These are phyloP conservation scores for Ganoderma meredithae DNA, from an alignment of 1,284 basidiomycete genomes.

Conservation along the genomic window DNA sequence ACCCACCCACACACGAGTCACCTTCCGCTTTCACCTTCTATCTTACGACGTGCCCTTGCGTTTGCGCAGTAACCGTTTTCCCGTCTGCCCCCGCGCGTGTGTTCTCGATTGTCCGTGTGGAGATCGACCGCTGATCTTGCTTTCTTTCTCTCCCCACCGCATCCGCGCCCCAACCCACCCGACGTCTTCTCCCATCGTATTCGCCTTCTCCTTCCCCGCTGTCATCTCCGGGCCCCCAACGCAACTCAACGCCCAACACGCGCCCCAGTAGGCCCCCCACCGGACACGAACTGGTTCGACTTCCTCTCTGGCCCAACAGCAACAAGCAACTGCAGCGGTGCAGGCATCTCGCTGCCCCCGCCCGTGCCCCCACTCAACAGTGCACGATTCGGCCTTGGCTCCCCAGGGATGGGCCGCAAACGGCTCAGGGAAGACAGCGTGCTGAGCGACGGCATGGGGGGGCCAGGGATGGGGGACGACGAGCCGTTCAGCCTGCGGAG, in stretches of 20 bases:
- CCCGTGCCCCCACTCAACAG: conserved; percentile 36
- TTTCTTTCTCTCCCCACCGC: not conserved
- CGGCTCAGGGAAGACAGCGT: conserved; percentile 34
- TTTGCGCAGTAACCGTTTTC: conserved; percentile 4
- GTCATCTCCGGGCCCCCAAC: not conserved
- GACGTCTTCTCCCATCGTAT: conserved; percentile 1
- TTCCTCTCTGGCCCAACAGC: conserved; percentile 30
- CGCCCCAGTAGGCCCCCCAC: conserved; percentile 17
- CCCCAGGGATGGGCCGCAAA: conserved; percentile 34
- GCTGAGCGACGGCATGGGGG: conserved; percentile 13
- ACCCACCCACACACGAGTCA: not conserved
- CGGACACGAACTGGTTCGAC: conserved; percentile 39
- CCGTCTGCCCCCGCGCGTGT: conserved; percentile 2
- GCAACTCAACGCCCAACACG: conserved; percentile 11
- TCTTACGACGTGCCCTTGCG: not conserved
- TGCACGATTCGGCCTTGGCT: conserved; percentile 30
- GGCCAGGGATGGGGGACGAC: not conserved
- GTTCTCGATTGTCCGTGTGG: conserved; percentile 1
- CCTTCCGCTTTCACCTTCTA: not conserved
- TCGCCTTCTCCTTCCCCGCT: not conserved
- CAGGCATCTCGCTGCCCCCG: conserved; percentile 29
- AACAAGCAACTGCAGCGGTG: conserved; percentile 4
- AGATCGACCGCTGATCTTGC: conserved; percentile 10
- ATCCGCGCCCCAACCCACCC: not conserved
- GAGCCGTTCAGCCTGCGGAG: conserved; percentile 17